A percentile compares a stretch with the other conserved stretches of the same genome.
Conservation (phyloP, 75 land plant genomes). For the Picea sitchensis region DNA sequence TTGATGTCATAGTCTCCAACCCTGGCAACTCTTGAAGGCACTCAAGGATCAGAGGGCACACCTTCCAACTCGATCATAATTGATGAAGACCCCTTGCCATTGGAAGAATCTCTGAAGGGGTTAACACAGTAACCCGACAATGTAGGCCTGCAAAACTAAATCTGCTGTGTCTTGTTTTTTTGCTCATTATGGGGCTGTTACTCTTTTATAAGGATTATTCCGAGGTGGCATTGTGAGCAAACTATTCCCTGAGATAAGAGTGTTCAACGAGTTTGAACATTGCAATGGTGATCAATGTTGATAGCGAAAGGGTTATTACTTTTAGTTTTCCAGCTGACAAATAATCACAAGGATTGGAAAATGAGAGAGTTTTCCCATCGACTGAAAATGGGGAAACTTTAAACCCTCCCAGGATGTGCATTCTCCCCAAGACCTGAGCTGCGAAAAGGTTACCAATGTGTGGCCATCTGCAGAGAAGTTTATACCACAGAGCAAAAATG, state of each 20-base stretch:
- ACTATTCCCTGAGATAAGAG: slow-evolving; percentile 85
- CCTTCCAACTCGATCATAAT: too few relatives aligned
- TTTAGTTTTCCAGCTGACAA: slow-evolving; percentile 80
- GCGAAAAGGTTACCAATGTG: slow-evolving; percentile 63
- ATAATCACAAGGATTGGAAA: slow-evolving; percentile 85
- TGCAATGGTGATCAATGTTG: slow-evolving; percentile 86
- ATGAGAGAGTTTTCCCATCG: slow-evolving; percentile 44
- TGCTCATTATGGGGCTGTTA: too few relatives aligned
- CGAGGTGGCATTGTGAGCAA: slow-evolving; percentile 83
- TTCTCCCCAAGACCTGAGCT: slow-evolving; percentile 71
- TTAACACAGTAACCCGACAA: too few relatives aligned
- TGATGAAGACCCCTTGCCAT: too few relatives aligned
- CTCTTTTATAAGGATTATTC: slow-evolving; percentile 56
- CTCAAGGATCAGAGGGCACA: too few relatives aligned
- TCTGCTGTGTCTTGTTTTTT: too few relatives aligned
- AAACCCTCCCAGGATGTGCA: slow-evolving; percentile 82
- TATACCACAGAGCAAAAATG: slow-evolving; percentile 69
- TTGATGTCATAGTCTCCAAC: too few relatives aligned
- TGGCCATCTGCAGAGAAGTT: slow-evolving; percentile 76
- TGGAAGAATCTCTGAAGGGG: too few relatives aligned
- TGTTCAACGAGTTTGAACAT: slow-evolving; percentile 91
- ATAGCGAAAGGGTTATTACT: slow-evolving; percentile 85
- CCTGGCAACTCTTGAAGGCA: too few relatives aligned
- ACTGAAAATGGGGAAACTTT: slow-evolving; percentile 60
- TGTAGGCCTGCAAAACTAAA: too few relatives aligned